phyloP scores from a whole-genome alignment of 176 grass and related monocot species.

The Alopecurus myosuroides region DNA sequence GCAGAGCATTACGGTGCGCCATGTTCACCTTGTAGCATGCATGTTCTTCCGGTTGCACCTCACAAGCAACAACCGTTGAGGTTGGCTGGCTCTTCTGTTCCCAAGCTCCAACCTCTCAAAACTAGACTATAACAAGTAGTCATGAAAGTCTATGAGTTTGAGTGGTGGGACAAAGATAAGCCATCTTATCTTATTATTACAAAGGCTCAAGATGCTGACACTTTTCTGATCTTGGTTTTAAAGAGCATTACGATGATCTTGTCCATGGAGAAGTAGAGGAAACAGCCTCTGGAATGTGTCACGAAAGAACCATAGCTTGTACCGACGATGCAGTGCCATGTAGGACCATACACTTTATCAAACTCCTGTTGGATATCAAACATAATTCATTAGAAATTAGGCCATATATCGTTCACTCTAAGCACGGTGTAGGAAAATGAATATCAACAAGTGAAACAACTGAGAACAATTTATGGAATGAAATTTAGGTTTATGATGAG shows the following conservation, averaged over 20 bases:
- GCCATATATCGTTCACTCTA: background rate
- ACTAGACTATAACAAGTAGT: constrained; percentile 4
- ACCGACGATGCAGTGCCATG: constrained; percentile 83
- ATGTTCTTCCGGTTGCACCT: background rate
- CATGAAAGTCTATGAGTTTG: background rate
- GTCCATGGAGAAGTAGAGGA: constrained; percentile 89
- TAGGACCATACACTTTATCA: constrained; percentile 64
- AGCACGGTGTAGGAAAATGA: background rate
- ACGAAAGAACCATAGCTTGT: constrained; percentile 80
- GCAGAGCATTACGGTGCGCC: background rate
- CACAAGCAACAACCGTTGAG: constrained; percentile 11
- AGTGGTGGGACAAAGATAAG: background rate
- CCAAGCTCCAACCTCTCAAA: background rate
- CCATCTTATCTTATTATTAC: constrained; percentile 21
- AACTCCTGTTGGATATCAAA: constrained; percentile 55
- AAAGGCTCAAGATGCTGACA: constrained; percentile 25
- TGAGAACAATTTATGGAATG: background rate
- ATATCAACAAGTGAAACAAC: background rate
- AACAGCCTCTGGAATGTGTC: constrained; percentile 60
- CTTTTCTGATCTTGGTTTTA: constrained; percentile 69
- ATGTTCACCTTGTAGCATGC: background rate
- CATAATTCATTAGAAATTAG: background rate
- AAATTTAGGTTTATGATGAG: background rate
- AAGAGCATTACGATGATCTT: constrained; percentile 82
- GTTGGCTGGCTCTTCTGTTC: constrained; percentile 8